A percentile compares a stretch with the other conserved stretches of the same genome.
Conservation (phyloP, 2,329 filamentous ascomycete species). For the Dothideomycetidae sp. region DNA sequence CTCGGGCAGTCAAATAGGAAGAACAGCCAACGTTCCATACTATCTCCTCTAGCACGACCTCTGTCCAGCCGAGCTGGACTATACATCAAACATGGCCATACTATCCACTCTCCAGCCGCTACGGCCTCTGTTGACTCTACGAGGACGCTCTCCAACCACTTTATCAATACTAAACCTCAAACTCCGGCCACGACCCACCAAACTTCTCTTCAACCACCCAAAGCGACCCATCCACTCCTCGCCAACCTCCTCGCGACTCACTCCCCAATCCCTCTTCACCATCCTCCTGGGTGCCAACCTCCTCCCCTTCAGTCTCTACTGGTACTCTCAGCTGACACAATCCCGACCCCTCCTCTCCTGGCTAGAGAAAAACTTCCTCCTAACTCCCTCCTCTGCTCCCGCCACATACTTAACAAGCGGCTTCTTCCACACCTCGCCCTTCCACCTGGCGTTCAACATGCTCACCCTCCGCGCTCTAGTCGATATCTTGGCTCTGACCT, state of each 20-base stretch:
- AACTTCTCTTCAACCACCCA: too few relatives aligned
- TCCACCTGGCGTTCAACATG: constrained; percentile 8
- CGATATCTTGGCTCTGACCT: constrained; percentile 2
- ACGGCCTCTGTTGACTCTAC: too few relatives aligned
- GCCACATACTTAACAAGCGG: constrained; percentile 3
- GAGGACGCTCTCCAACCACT: too few relatives aligned
- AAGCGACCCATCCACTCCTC: constrained; percentile 4
- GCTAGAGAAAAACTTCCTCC: constrained; percentile 1
- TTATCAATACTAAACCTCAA: too few relatives aligned
- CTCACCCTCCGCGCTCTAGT: constrained; percentile 4
- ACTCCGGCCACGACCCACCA: too few relatives aligned
- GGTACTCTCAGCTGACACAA: not conserved
- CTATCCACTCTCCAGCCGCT: too few relatives aligned
- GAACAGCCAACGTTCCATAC: too few relatives aligned
- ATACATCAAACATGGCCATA: too few relatives aligned
- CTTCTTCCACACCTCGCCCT: constrained; percentile 7
- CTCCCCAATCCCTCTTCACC: not conserved
- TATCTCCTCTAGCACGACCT: too few relatives aligned
- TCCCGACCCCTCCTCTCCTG: constrained; percentile 1
- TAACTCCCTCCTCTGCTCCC: not conserved
- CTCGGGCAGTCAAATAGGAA: too few relatives aligned
- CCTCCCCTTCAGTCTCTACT: constrained; percentile 4
- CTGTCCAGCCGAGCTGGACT: too few relatives aligned
- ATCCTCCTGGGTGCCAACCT: constrained; percentile 2
- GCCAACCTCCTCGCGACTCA: not conserved